These are phyloP conservation scores for Boletus edulis DNA, from an alignment of 768 basidiomycete species.

Conservation along the genomic window DNA sequence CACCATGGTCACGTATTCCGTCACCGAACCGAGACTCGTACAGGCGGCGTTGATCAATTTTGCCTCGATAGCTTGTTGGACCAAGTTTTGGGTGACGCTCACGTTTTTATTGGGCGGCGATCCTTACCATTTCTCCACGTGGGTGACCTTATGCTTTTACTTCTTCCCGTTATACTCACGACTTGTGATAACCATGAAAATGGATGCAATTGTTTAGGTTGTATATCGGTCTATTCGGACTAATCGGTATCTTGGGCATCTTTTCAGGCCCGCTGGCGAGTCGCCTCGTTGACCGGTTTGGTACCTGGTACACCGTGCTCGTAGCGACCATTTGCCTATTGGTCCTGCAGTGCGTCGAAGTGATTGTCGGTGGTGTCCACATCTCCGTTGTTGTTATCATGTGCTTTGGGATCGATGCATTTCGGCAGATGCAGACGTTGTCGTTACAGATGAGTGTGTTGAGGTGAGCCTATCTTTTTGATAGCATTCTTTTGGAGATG, in stretches of 20 bases:
- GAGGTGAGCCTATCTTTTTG: slow-evolving; percentile 10
- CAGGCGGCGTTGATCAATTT: slow-evolving; percentile 31
- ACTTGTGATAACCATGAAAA: background rate
- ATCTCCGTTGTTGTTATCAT: slow-evolving; percentile 39
- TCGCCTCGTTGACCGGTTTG: slow-evolving; percentile 29
- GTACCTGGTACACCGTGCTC: slow-evolving; percentile 43
- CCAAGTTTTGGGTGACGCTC: slow-evolving; percentile 40
- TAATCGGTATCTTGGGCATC: slow-evolving; percentile 44
- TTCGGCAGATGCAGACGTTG: slow-evolving; percentile 41
- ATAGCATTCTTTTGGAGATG: background rate
- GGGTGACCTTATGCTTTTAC: background rate
- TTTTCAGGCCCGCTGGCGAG: slow-evolving; percentile 27
- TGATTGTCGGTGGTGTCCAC: slow-evolving; percentile 36
- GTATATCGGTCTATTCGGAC: slow-evolving; percentile 47
- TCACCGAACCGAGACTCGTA: slow-evolving; percentile 42
- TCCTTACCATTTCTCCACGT: slow-evolving; percentile 40
- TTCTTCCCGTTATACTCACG: background rate
- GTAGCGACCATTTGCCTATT: slow-evolving; percentile 31
- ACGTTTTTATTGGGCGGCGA: slow-evolving; percentile 45
- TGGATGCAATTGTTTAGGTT: slow-evolving; percentile 6
- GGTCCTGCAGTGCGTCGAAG: slow-evolving; percentile 31
- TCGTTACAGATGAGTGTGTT: slow-evolving; percentile 28
- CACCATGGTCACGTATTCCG: slow-evolving; percentile 38
- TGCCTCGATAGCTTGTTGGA: slow-evolving; percentile 30
- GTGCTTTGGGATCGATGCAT: slow-evolving; percentile 41